These are phyloP conservation scores for Vishniacozyma victoriae DNA, from an alignment of 768 basidiomycete genomes.

Conservation along the genomic window DNA sequence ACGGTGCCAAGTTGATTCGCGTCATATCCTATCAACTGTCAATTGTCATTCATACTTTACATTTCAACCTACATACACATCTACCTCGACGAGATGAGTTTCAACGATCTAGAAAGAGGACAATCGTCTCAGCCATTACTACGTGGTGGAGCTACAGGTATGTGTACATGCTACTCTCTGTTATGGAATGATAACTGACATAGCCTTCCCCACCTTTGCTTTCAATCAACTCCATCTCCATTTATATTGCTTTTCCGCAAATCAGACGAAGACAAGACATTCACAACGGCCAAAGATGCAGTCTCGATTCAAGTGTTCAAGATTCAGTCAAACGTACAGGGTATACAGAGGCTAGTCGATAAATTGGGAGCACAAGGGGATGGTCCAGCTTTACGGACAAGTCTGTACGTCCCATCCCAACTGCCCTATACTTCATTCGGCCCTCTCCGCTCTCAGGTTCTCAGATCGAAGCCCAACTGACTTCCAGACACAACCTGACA, in stretches of 20 bases:
- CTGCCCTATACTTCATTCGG: neutral
- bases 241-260: neutral
- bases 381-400: conserved; percentile 70
- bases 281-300: conserved; percentile 57
- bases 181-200: too few relatives aligned
- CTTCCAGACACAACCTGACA: conserved; percentile 76
- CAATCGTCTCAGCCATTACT: conserved; percentile 33
- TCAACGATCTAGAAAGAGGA: conserved; percentile 45
- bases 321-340: conserved; percentile 95
- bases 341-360: conserved; percentile 91
- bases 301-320: conserved; percentile 84
- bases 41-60: too few relatives aligned
- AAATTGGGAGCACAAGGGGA: conserved; percentile 82
- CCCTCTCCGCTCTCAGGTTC: neutral
- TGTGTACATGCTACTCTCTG: conserved; percentile 3
- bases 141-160: conserved; percentile 26
- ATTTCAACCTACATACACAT: too few relatives aligned
- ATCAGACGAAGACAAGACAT: conserved; percentile 61
- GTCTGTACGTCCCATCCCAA: conserved; percentile 60
- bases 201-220: neutral
- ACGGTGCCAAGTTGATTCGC: too few relatives aligned
- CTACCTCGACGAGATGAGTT: conserved; percentile 24
- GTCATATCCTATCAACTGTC: too few relatives aligned
- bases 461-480: neutral
- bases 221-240: neutral